phyloP scores from a whole-genome alignment of 1,284 basidiomycete species.

The Hymenochaete sp. region DNA sequence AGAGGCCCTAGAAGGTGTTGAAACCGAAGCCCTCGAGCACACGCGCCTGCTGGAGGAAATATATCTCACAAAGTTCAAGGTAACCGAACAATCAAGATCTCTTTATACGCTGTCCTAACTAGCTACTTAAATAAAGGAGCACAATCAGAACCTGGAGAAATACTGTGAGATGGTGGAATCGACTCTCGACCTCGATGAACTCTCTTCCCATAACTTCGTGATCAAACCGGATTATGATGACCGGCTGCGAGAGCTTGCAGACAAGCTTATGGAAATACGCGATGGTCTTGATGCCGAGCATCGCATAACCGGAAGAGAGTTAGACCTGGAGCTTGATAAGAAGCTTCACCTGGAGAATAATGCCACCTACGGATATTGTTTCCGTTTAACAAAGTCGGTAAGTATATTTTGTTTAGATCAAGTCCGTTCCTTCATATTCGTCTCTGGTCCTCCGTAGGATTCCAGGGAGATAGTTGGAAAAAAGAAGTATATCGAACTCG shows the following conservation, averaged over 20 bases:
- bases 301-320: constrained; percentile 57
- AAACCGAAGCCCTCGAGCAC: constrained; percentile 40
- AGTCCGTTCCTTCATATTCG: not conserved
- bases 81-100: constrained; percentile 25
- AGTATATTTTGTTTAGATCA: constrained; percentile 24
- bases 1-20: constrained; percentile 46
- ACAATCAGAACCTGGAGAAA: constrained; percentile 56
- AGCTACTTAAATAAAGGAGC: constrained; percentile 40
- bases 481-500: constrained; percentile 77
- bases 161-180: constrained; percentile 94
- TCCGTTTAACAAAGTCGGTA: constrained; percentile 87
- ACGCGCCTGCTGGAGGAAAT: constrained; percentile 54
- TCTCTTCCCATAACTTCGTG: constrained; percentile 80
- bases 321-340: constrained; percentile 87
- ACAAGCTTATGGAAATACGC: constrained; percentile 61
- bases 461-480: constrained; percentile 64
- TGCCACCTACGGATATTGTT: constrained; percentile 85
- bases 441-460: constrained; percentile 46
- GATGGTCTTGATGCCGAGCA: constrained; percentile 87
- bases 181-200: constrained; percentile 86
- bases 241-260: constrained; percentile 61
- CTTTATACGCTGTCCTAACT: not conserved
- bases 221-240: constrained; percentile 91
- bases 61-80: constrained; percentile 58
- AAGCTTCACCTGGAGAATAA: constrained; percentile 96